Evolutionary conservation across 306 rosid species (phyloP).

Genomic region (Mucuna pruriens): DNA sequence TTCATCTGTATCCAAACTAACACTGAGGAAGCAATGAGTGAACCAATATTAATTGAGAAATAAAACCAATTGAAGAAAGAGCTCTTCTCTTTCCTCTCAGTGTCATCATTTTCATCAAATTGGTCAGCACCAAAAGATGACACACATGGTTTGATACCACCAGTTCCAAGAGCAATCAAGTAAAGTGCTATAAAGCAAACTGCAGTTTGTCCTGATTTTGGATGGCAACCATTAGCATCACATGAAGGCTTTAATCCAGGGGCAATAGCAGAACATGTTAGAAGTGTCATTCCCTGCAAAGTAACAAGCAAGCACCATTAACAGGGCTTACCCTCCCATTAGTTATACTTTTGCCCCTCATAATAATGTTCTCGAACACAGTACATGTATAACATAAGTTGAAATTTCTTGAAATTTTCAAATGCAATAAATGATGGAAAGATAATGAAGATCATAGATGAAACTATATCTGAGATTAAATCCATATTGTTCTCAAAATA

Average conservation of each 20-base stretch:
- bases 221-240: slow-evolving; percentile 55
- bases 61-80: slow-evolving; percentile 92
- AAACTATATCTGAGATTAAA: neutral
- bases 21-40: slow-evolving; percentile 76
- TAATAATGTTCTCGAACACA: slow-evolving; percentile 2
- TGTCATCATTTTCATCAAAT: slow-evolving; percentile 69
- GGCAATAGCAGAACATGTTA: slow-evolving; percentile 61
- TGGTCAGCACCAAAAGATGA: slow-evolving; percentile 91
- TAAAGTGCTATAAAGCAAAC: slow-evolving; percentile 59
- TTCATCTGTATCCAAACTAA: slow-evolving; percentile 85
- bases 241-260: slow-evolving; percentile 67
- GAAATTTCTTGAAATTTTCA: neutral
- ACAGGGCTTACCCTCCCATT: neutral
- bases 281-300: slow-evolving; percentile 59
- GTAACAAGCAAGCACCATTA: slow-evolving; percentile 19
- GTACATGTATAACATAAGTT: neutral
- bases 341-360: neutral
- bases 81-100: slow-evolving; percentile 69
- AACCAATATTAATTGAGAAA: slow-evolving; percentile 76
- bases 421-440: neutral
- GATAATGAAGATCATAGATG: neutral
- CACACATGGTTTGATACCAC: slow-evolving; percentile 89
- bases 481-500: neutral
- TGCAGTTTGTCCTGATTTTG: slow-evolving; percentile 52
- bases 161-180: slow-evolving; percentile 85